Percentiles rank a stretch among this genome's conserved stretches.
Evolutionary conservation across 371 early-diverging fungal genomes (phyloP).

Genomic region (Rhizopus delemar): DNA sequence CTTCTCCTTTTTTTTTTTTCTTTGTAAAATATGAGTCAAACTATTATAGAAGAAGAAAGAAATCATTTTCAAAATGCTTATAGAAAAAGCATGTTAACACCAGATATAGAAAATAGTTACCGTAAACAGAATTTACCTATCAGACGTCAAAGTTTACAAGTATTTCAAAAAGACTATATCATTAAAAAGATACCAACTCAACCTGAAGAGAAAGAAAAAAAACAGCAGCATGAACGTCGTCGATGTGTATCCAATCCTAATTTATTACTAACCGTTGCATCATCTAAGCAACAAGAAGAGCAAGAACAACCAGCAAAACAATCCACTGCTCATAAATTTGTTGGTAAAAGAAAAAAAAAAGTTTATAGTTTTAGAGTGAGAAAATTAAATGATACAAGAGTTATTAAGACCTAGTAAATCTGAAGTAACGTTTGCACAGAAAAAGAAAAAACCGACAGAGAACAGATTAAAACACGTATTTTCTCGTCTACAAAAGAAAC

Average conservation of each 20-base stretch:
- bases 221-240: neutral
- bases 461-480: slow-evolving; percentile 18
- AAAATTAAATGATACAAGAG: neutral
- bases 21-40: neutral
- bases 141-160: slow-evolving; percentile 41
- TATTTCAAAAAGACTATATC: neutral
- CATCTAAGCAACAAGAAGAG: neutral
- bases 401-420: slow-evolving; percentile 23
- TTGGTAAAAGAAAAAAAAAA: slow-evolving; percentile 1
- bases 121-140: slow-evolving; percentile 45
- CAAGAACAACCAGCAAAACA: neutral
- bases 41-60: slow-evolving; percentile 3
- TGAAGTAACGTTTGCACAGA: slow-evolving; percentile 1
- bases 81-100: slow-evolving; percentile 15
- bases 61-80: slow-evolving; percentile 2
- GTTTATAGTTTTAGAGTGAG: neutral
- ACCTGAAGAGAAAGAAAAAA: neutral
- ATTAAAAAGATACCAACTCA: neutral
- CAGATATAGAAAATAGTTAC: slow-evolving; percentile 36
- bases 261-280: neutral
- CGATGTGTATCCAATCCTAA: slow-evolving; percentile 1
- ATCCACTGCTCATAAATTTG: slow-evolving; percentile 1
- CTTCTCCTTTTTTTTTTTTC: slow-evolving; percentile 2
- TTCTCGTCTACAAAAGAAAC: slow-evolving; percentile 15
- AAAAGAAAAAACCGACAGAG: slow-evolving; percentile 1